Base-by-base conservation (phyloP, 2,329 filamentous ascomycete genomes). In the Neospermospora avenae region DNA sequence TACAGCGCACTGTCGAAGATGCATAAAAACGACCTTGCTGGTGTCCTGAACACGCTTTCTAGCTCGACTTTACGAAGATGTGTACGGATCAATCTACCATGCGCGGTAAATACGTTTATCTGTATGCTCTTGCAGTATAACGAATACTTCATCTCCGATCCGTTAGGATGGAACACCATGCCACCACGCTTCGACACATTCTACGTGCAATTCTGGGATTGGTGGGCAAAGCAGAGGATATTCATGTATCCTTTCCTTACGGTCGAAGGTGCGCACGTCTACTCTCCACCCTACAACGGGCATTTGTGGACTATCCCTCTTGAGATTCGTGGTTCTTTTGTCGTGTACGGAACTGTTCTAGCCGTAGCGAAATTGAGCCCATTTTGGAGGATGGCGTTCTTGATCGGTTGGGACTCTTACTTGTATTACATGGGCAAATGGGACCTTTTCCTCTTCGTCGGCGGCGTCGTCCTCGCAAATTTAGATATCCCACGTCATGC, bases 41-140 rank as follows among this genome's bases (percentile, higher is more conserved):
- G 68, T 8, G 74, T 74, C 57, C 72, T 73, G 52, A 65, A 70
- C 1, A 71, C 73, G 1, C 70, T 81, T 2, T 72, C 75, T 0
- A 78, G 76, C 14, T 76, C 76, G 5, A 71, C 75, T 1, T 77
- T 80, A 61, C 73, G 78, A 8, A 72, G 78, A 5, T 74, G 74
- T 3, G 68, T 79, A 25, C 71, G 78, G 5, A 71, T 81, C 1
- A 77, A 76, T 59, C 71, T 77, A 3, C 78, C 78, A 0, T 76
- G 75, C 28, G 28, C 57, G 5, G 73, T 73, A 7, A 77, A 76
- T 24, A 79, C 77, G 0, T 74, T 77, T 49, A 65, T 75, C 20
- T 53, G 74, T 51, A 70, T 75, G 46, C 34, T 73, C 11, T 58
- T 77, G 28, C 76, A 58, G 28, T 67, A 16, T 70, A 73, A 11